Conservation (phyloP, 768 basidiomycete genomes). For the Amanita subjunquillea region DNA sequence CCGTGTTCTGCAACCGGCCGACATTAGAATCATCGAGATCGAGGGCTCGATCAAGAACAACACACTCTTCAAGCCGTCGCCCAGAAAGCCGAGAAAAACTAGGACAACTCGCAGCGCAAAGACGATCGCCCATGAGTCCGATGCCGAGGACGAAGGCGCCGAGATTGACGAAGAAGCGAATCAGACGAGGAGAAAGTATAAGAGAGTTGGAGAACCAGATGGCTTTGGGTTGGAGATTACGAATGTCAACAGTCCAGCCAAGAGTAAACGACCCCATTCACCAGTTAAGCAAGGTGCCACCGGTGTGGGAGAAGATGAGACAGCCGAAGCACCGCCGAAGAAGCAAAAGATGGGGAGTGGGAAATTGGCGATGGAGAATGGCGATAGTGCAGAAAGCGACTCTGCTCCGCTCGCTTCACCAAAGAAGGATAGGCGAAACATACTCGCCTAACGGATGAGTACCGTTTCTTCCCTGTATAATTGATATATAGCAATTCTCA, state of each 20-base stretch:
- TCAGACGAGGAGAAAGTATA: conserved; percentile 8
- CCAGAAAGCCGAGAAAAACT: conserved; percentile 34
- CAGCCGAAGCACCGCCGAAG: conserved; percentile 23
- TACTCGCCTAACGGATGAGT: neutral
- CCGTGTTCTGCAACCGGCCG: neutral
- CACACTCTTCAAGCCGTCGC: conserved; percentile 47
- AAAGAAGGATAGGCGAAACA: conserved; percentile 15
- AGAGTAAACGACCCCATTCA: conserved; percentile 22
- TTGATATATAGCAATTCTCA: neutral
- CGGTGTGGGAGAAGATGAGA: neutral
- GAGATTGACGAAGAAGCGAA: conserved; percentile 13
- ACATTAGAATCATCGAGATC: conserved; percentile 66
- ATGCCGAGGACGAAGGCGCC: conserved; percentile 16
- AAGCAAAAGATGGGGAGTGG: conserved; percentile 17
- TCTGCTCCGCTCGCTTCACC: neutral
- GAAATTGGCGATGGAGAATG: conserved; percentile 12
- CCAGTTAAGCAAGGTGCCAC: neutral
- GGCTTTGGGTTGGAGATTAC: conserved; percentile 36
- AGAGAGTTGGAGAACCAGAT: conserved; percentile 9
- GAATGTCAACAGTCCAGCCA: conserved; percentile 28
- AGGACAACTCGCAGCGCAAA: conserved; percentile 22
- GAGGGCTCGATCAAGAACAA: conserved; percentile 67
- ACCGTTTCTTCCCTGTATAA: neutral
- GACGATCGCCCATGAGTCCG: conserved; percentile 15
- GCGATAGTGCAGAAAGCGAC: conserved; percentile 14